phyloP scores from a whole-genome alignment of 1,284 basidiomycete genomes.

The Ustilago shanxiensis region DNA sequence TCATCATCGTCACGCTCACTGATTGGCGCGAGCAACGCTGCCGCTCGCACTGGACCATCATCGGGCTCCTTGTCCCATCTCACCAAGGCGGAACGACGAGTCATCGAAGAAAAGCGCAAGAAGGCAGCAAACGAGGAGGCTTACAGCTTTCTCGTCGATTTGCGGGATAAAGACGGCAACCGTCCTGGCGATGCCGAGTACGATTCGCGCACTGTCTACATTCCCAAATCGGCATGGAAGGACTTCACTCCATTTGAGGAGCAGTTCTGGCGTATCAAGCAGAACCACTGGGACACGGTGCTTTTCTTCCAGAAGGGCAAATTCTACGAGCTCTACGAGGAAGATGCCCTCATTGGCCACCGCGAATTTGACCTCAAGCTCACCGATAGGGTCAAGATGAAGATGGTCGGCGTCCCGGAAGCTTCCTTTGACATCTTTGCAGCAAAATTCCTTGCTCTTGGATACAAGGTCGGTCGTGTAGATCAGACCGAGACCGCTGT shows the following conservation, averaged over 20 bases:
- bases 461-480: slow-evolving; percentile 94
- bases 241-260: slow-evolving; percentile 95
- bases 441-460: slow-evolving; percentile 74
- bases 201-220: slow-evolving; percentile 88
- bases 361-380: slow-evolving; percentile 73
- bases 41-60: slow-evolving; percentile 19
- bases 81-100: slow-evolving; percentile 86
- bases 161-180: slow-evolving; percentile 85
- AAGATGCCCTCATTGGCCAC: slow-evolving; percentile 70
- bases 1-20: slow-evolving; percentile 26
- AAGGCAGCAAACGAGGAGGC: slow-evolving; percentile 85
- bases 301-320: slow-evolving; percentile 96
- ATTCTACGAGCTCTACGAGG: slow-evolving; percentile 70
- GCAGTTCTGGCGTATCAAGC: slow-evolving; percentile 69
- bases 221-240: slow-evolving; percentile 84
- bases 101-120: slow-evolving; percentile 71
- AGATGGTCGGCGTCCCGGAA: slow-evolving; percentile 93
- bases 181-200: slow-evolving; percentile 87
- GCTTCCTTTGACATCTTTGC: slow-evolving; percentile 80
- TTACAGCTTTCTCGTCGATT: slow-evolving; percentile 83
- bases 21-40: slow-evolving; percentile 13
- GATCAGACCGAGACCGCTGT: slow-evolving; percentile 95
- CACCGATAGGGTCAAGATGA: slow-evolving; percentile 95
- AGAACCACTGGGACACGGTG: slow-evolving; percentile 74
- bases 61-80: slow-evolving; percentile 74